phyloP scores from a whole-genome alignment of 306 rosid species.

The Corylus americana region DNA sequence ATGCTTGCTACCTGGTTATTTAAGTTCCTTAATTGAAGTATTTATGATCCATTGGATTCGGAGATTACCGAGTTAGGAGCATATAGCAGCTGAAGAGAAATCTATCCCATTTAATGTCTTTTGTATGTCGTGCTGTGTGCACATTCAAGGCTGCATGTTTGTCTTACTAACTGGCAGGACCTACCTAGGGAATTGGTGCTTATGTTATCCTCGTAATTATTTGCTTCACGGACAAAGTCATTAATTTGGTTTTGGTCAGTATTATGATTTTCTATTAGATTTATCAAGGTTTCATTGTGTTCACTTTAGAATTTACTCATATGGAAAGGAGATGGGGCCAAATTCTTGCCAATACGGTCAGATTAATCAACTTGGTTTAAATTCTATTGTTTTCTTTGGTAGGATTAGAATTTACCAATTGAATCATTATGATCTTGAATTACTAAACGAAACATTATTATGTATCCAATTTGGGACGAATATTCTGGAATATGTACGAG shows the following conservation, averaged over 20 bases:
- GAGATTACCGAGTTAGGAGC: background rate
- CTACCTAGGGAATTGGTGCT: background rate
- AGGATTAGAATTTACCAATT: background rate
- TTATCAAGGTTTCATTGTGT: background rate
- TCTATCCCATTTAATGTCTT: background rate
- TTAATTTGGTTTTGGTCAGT: background rate
- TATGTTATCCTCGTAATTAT: background rate
- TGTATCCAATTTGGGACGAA: background rate
- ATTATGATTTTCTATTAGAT: background rate
- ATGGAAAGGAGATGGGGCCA: background rate
- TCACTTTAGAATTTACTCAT: background rate
- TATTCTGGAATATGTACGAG: background rate
- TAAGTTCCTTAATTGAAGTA: constrained; percentile 1
- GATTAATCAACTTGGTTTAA: background rate
- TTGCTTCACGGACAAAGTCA: background rate
- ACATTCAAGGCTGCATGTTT: background rate
- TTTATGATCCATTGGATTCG: background rate
- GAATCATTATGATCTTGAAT: background rate
- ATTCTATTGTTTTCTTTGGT: background rate
- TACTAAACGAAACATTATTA: background rate
- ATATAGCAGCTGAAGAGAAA: background rate
- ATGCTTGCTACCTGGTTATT: background rate
- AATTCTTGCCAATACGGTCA: background rate
- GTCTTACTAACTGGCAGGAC: background rate
- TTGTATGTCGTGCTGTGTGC: background rate